phyloP scores from a whole-genome alignment of 352 stramenopile species.

The Pythium chondricola region DNA sequence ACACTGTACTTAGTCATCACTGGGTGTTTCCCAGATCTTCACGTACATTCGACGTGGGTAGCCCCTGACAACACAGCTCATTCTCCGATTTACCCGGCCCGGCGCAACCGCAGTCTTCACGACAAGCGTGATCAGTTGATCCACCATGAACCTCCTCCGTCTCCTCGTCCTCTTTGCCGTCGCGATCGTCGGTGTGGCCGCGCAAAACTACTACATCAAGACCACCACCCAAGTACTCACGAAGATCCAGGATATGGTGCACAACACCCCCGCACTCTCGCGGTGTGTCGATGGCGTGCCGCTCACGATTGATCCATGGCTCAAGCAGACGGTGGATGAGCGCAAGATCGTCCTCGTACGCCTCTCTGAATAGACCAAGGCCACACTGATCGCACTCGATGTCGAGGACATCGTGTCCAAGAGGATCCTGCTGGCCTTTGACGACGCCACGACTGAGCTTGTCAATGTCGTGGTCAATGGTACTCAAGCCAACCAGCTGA shows the following conservation, averaged over 20 bases:
- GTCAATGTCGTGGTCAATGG: slow-evolving; percentile 1
- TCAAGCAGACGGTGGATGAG: neutral
- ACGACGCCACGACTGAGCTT: neutral
- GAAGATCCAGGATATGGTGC: neutral
- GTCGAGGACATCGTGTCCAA: neutral
- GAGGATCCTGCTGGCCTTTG: neutral
- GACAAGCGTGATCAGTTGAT: too few relatives aligned
- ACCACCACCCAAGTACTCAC: neutral
- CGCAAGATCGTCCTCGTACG: neutral
- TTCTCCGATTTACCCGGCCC: too few relatives aligned
- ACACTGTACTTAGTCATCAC: too few relatives aligned
- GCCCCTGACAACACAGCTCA: too few relatives aligned
- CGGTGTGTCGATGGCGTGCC: neutral
- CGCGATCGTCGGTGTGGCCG: slow-evolving; percentile 2
- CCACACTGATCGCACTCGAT: neutral
- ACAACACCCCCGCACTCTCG: neutral
- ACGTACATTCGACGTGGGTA: too few relatives aligned
- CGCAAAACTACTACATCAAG: slow-evolving; percentile 1
- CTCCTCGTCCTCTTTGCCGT: neutral
- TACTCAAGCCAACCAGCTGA: neutral
- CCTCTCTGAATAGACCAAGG: neutral
- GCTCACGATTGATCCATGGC: neutral
- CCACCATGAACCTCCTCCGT: slow-evolving; percentile 6
- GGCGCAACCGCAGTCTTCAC: too few relatives aligned
- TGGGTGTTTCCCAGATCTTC: too few relatives aligned